These are phyloP conservation scores for Amphirosellinia nigrospora DNA, from an alignment of 495 filamentous ascomycete species.

Conservation along the genomic window DNA sequence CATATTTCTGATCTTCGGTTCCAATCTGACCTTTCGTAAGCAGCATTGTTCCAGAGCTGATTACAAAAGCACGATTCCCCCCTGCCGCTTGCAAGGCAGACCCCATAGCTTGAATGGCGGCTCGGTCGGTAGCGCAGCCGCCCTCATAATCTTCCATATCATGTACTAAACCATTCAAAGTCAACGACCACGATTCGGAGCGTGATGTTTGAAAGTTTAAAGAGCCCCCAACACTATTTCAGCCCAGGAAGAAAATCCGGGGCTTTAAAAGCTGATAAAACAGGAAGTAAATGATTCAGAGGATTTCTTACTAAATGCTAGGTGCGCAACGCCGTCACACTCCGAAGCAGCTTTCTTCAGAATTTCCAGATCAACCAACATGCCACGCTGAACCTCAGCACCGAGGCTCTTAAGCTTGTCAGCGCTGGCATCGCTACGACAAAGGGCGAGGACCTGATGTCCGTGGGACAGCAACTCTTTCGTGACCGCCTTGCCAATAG, in stretches of 20 bases:
- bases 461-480: slow-evolving; percentile 48
- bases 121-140: slow-evolving; percentile 39
- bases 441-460: slow-evolving; percentile 52
- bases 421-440: slow-evolving; percentile 46
- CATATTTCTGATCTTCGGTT: slow-evolving; percentile 41
- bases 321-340: slow-evolving; percentile 53
- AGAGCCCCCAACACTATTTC: too few relatives aligned
- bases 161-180: too few relatives aligned
- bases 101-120: slow-evolving; percentile 48
- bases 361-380: slow-evolving; percentile 44
- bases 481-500: slow-evolving; percentile 51
- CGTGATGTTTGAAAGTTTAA: too few relatives aligned
- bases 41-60: slow-evolving; percentile 49
- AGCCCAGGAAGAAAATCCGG: too few relatives aligned
- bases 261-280: too few relatives aligned
- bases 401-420: slow-evolving; percentile 38
- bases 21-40: slow-evolving; percentile 41
- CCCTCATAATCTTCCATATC: slow-evolving; percentile 35
- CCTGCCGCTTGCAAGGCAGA: slow-evolving; percentile 35
- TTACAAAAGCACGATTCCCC: slow-evolving; percentile 45
- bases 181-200: too few relatives aligned
- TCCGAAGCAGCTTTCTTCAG: slow-evolving; percentile 44
- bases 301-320: too few relatives aligned
- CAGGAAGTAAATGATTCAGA: too few relatives aligned
- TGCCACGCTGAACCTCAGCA: slow-evolving; percentile 43